Conservation (phyloP, 106 monocot species). For the Apostasia ramifera region DNA sequence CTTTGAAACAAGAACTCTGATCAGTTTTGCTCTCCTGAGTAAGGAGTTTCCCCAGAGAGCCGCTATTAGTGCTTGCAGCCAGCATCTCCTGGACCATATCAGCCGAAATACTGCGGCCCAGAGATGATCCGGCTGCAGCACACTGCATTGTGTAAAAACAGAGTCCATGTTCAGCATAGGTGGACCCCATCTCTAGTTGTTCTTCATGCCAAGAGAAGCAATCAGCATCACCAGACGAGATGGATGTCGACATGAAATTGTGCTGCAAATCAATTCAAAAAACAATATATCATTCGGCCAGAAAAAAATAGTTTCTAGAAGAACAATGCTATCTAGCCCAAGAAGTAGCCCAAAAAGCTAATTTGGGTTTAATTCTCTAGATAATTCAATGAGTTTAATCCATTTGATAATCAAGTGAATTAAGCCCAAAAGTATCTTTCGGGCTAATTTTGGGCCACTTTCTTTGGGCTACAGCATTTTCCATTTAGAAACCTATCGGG, state of each 20-base stretch:
- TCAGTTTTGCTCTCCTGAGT: conserved; percentile 7
- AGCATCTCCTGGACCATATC: conserved; percentile 54
- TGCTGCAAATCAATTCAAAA: conserved; percentile 41
- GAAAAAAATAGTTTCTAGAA: background rate
- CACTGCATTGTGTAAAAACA: conserved; percentile 38
- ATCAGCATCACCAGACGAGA: conserved; percentile 34
- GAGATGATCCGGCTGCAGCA: conserved; percentile 12
- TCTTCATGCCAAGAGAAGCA: conserved; percentile 42
- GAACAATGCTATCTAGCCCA: too few species aligned
- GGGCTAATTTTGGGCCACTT: background rate
- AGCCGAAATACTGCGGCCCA: conserved; percentile 17
- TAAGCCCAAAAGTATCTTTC: background rate
- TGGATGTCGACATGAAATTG: conserved; percentile 31
- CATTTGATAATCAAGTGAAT: background rate
- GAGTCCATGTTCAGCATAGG: conserved; percentile 69
- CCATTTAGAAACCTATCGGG: background rate
- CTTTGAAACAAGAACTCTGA: conserved; percentile 12
- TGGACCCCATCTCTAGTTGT: conserved; percentile 70
- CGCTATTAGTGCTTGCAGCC: conserved; percentile 37
- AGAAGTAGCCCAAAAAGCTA: too few species aligned
- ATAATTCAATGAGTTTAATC: background rate
- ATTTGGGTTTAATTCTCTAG: too few species aligned
- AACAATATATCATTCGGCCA: background rate
- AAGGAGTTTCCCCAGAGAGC: conserved; percentile 59
- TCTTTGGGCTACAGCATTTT: too few species aligned